Evolutionary conservation across 2,329 filamentous ascomycete genomes (phyloP).

Genomic region (Paecilomyces fulvus): DNA sequence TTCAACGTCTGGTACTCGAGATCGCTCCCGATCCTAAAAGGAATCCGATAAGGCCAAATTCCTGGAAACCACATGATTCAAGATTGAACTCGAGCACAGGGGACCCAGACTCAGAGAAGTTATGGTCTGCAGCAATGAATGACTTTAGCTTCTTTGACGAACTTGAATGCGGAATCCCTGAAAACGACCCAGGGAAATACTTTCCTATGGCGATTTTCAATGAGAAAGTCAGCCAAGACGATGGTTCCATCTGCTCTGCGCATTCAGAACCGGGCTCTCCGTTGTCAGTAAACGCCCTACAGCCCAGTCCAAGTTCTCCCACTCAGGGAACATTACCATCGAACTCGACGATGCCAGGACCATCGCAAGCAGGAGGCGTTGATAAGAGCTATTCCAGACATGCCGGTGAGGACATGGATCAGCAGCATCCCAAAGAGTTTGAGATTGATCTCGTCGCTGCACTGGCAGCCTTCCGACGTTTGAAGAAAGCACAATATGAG

Average conservation of each 20-base stretch:
- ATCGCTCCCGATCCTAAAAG: slow-evolving; percentile 30
- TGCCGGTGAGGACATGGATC: slow-evolving; percentile 6
- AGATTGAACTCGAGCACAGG: slow-evolving; percentile 49
- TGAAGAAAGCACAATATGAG: slow-evolving; percentile 44
- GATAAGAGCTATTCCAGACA: slow-evolving; percentile 1
- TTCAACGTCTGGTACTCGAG: slow-evolving; percentile 50
- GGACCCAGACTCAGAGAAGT: slow-evolving; percentile 49
- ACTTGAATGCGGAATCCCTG: slow-evolving; percentile 46
- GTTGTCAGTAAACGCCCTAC: slow-evolving; percentile 5
- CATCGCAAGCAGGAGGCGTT: background rate
- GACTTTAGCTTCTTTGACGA: slow-evolving; percentile 57
- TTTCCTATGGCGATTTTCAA: slow-evolving; percentile 36
- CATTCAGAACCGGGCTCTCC: slow-evolving; percentile 8
- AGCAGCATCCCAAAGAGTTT: slow-evolving; percentile 8
- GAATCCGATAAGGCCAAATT: slow-evolving; percentile 8
- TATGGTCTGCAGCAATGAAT: slow-evolving; percentile 51
- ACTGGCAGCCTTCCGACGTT: slow-evolving; percentile 46
- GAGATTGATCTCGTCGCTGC: slow-evolving; percentile 45
- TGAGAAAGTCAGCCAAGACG: slow-evolving; percentile 35
- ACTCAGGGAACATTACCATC: background rate
- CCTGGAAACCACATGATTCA: slow-evolving; percentile 38
- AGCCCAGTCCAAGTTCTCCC: background rate
- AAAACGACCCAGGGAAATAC: slow-evolving; percentile 35
- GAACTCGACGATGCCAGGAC: slow-evolving; percentile 2
- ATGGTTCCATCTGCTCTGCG: slow-evolving; percentile 13